phyloP scores from a whole-genome alignment of 768 basidiomycete species.

The Boletus tylopilopsis region DNA sequence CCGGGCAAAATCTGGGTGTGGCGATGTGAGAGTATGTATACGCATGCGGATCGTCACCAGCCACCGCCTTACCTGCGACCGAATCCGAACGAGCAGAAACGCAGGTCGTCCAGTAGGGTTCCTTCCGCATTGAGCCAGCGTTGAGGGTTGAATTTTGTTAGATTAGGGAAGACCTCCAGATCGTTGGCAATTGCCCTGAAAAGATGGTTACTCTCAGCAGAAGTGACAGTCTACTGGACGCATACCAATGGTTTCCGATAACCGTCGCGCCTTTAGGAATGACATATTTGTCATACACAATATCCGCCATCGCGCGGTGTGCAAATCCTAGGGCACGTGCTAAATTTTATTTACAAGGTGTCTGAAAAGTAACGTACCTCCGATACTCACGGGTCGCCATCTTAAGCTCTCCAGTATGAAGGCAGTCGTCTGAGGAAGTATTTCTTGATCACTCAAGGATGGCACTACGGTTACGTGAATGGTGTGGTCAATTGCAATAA shows the following conservation, averaged over 20 bases:
- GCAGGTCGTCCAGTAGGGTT: conserved; percentile 5
- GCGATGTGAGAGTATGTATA: too few relatives aligned
- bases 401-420: conserved; percentile 2
- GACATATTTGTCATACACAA: conserved; percentile 4
- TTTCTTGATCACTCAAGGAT: background rate
- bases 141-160: background rate
- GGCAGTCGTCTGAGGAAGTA: conserved; percentile 2
- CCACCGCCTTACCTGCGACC: conserved; percentile 8
- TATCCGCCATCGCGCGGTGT: conserved; percentile 5
- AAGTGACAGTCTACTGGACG: background rate
- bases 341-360: background rate
- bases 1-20: conserved; percentile 13
- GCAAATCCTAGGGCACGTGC: background rate
- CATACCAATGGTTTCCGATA: conserved; percentile 1
- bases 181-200: conserved; percentile 8
- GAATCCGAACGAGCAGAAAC: conserved; percentile 7
- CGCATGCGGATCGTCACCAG: too few relatives aligned
- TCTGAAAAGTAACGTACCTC: background rate
- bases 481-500: background rate
- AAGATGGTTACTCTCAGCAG: background rate
- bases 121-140: conserved; percentile 4
- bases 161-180: conserved; percentile 1
- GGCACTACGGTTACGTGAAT: conserved; percentile 4
- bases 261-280: conserved; percentile 8
- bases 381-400: conserved; percentile 2